phyloP scores from a whole-genome alignment of 495 filamentous ascomycete genomes.

The Cenococcum geophilum region DNA sequence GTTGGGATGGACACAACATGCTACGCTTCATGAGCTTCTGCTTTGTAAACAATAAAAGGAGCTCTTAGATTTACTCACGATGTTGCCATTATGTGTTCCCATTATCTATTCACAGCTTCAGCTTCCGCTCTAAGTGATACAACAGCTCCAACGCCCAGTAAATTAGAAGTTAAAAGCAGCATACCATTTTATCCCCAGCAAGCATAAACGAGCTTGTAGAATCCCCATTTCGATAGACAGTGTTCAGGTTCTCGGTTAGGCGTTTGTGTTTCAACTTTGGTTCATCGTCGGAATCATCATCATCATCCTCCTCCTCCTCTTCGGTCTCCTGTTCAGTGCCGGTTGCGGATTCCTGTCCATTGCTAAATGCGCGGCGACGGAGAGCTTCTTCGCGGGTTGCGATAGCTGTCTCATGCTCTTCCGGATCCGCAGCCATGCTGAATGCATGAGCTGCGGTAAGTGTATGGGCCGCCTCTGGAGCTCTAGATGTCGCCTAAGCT shows the following conservation, averaged over 20 bases:
- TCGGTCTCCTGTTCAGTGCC: slow-evolving; percentile 24
- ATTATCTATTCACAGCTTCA: slow-evolving; percentile 56
- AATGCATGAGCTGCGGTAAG: slow-evolving; percentile 34
- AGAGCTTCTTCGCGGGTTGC: slow-evolving; percentile 15
- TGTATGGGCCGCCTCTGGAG: slow-evolving; percentile 18
- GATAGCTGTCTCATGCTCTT: slow-evolving; percentile 17
- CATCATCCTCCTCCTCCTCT: slow-evolving; percentile 57
- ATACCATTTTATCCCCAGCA: slow-evolving; percentile 92
- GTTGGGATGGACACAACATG: slow-evolving; percentile 79
- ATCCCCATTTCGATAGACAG: slow-evolving; percentile 90
- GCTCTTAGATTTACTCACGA: slow-evolving; percentile 54
- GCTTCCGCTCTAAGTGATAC: slow-evolving; percentile 8
- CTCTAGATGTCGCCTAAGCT: slow-evolving; percentile 17
- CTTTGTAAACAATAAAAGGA: slow-evolving; percentile 1
- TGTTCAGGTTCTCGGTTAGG: slow-evolving; percentile 68
- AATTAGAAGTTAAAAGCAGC: slow-evolving; percentile 19
- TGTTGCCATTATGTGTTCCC: slow-evolving; percentile 94
- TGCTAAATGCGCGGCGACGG: slow-evolving; percentile 12
- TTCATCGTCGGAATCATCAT: slow-evolving; percentile 91
- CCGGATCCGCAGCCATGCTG: slow-evolving; percentile 36
- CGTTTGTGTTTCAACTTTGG: slow-evolving; percentile 87
- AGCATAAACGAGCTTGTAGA: slow-evolving; percentile 84
- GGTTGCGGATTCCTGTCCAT: slow-evolving; percentile 16
- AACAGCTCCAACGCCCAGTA: slow-evolving; percentile 9
- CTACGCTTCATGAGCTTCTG: slow-evolving; percentile 43